These are phyloP conservation scores for Eutrema salsugineum DNA, from an alignment of 441 rosid species.

Conservation along the genomic window DNA sequence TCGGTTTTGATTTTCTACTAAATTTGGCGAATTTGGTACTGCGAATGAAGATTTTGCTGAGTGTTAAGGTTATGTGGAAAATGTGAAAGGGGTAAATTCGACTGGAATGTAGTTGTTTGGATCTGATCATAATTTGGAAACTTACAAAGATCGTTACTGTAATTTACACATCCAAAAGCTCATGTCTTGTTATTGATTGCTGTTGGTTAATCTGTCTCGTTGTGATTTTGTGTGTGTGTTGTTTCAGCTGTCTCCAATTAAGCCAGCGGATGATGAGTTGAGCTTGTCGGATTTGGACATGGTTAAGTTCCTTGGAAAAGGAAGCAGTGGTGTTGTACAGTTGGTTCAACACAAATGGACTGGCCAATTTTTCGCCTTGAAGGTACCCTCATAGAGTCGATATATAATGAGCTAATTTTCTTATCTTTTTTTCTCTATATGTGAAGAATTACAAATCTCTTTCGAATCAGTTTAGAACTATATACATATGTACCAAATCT, in stretches of 20 bases:
- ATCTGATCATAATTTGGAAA: conserved; percentile 2
- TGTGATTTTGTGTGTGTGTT: conserved; percentile 1
- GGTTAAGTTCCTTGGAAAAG: conserved; percentile 89
- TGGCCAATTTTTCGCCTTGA: conserved; percentile 86
- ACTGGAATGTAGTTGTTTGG: conserved; percentile 7
- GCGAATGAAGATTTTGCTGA: neutral
- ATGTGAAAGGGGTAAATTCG: neutral
- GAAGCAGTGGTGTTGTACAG: conserved; percentile 91
- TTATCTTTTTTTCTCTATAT: neutral
- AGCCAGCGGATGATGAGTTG: conserved; percentile 77
- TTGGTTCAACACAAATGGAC: conserved; percentile 99
- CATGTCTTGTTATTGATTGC: neutral
- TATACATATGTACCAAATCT: no score
- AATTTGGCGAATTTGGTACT: neutral
- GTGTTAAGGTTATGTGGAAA: neutral
- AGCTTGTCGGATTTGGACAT: conserved; percentile 75
- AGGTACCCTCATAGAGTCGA: conserved; percentile 40
- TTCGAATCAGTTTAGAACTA: neutral
- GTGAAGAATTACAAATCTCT: neutral
- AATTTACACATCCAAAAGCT: neutral
- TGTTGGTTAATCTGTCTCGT: neutral
- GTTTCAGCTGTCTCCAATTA: conserved; percentile 75
- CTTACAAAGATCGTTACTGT: no score
- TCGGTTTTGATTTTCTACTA: neutral
- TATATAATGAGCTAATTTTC: neutral